These are phyloP conservation scores for Cnidoscolus chayamansa DNA, from an alignment of 441 rosid genomes.

Conservation along the genomic window DNA sequence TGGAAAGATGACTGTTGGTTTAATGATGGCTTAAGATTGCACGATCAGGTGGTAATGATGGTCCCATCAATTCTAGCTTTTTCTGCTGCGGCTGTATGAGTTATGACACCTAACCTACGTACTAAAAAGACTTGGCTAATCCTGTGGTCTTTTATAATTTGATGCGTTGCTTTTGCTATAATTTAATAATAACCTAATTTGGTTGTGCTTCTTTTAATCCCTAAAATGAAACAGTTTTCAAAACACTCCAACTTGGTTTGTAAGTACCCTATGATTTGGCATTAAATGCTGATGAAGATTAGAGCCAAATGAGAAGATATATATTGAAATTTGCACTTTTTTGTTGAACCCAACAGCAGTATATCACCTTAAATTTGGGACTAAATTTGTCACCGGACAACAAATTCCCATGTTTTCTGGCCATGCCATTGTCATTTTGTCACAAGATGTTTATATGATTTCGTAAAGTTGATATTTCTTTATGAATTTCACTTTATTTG, in stretches of 20 bases:
- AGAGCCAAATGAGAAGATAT: not conserved
- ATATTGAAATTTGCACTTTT: not conserved
- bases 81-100: slow-evolving; percentile 19
- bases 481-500: not conserved
- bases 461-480: not conserved
- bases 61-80: slow-evolving; percentile 31
- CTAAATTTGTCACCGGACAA: not conserved
- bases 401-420: slow-evolving; percentile 2
- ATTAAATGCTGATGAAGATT: not conserved
- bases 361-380: slow-evolving; percentile 6
- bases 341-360: not conserved
- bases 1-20: slow-evolving; percentile 23
- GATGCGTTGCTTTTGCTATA: slow-evolving; percentile 7
- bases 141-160: slow-evolving; percentile 21
- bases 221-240: not conserved
- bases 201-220: not conserved
- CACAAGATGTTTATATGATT: not conserved
- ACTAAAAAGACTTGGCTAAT: slow-evolving; percentile 4
- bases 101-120: not conserved
- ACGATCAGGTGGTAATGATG: slow-evolving; percentile 34
- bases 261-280: not conserved
- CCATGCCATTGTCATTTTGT: not conserved
- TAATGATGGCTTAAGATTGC: slow-evolving; percentile 35
- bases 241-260: not conserved
- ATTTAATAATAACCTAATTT: no score